phyloP scores from a whole-genome alignment of 2,329 filamentous ascomycete species.

The Metarhizium brunneum region DNA sequence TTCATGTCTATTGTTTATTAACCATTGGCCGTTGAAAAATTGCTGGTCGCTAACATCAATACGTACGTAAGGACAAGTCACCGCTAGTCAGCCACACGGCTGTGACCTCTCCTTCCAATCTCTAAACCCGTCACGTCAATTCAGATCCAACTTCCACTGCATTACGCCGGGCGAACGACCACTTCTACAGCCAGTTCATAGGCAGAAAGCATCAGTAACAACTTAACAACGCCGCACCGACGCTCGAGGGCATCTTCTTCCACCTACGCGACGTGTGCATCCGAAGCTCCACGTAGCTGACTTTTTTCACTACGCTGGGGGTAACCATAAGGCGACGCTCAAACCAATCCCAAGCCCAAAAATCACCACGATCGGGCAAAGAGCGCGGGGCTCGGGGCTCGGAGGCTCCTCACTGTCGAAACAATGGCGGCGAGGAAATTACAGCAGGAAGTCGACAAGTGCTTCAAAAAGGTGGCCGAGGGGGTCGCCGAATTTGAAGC shows the following conservation, averaged over 20 bases:
- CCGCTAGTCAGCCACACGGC: slow-evolving; percentile 10
- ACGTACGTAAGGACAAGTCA: not conserved
- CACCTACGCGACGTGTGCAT: not conserved
- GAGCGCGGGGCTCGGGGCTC: not conserved
- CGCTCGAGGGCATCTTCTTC: not conserved
- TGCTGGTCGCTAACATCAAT: slow-evolving; percentile 2
- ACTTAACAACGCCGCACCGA: not conserved
- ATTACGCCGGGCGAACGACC: not conserved
- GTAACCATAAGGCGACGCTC: not conserved
- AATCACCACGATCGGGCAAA: not conserved
- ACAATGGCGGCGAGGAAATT: slow-evolving; percentile 92
- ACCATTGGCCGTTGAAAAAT: not conserved
- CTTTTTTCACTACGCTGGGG: not conserved
- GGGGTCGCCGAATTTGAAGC: slow-evolving; percentile 85
- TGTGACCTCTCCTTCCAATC: slow-evolving; percentile 11
- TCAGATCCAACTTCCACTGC: slow-evolving; percentile 1
- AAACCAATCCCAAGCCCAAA: not conserved
- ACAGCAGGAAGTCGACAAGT: slow-evolving; percentile 97
- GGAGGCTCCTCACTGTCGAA: slow-evolving; percentile 9
- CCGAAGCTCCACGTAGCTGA: not conserved
- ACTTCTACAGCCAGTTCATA: slow-evolving; percentile 3
- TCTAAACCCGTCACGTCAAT: slow-evolving; percentile 10
- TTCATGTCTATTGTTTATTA: not conserved
- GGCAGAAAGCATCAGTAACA: not conserved
- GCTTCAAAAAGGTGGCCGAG: slow-evolving; percentile 97